phyloP scores from a whole-genome alignment of 768 basidiomycete genomes.

The Pleurotus giganteus region DNA sequence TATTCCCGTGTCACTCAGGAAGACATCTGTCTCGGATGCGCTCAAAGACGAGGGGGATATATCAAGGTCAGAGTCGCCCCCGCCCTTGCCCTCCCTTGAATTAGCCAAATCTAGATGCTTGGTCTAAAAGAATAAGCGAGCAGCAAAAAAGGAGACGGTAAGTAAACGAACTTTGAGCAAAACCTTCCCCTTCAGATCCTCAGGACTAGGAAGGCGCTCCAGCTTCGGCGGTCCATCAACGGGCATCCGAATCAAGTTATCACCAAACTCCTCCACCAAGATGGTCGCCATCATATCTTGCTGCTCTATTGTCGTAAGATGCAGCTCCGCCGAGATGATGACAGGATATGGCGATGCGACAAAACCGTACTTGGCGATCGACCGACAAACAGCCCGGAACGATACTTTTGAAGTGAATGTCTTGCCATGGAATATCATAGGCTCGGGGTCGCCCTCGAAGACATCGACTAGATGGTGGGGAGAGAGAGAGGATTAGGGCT shows the following conservation, averaged over 20 bases:
- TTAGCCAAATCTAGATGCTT: constrained; percentile 66
- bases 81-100: constrained; percentile 14
- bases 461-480: constrained; percentile 84
- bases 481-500: too few species aligned
- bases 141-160: constrained; percentile 8
- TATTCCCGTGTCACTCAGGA: constrained; percentile 13
- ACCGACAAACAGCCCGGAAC: constrained; percentile 78
- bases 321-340: constrained; percentile 96
- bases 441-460: constrained; percentile 83
- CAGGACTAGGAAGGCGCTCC: constrained; percentile 79
- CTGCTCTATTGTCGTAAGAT: constrained; percentile 62
- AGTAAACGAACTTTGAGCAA: constrained; percentile 66
- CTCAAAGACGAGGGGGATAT: constrained; percentile 27
- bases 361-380: constrained; percentile 91
- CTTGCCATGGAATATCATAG: constrained; percentile 90
- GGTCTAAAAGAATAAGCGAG: constrained; percentile 38
- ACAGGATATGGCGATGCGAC: constrained; percentile 92
- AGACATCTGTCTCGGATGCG: constrained; percentile 37
- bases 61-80: constrained; percentile 21
- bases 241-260: constrained; percentile 31
- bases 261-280: constrained; percentile 47
- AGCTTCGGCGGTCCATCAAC: constrained; percentile 42
- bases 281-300: constrained; percentile 49
- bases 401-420: constrained; percentile 88
- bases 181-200: constrained; percentile 76